A percentile compares a stretch with the other conserved stretches of the same genome.
These are phyloP conservation scores for Viola odorata DNA, from an alignment of 345 rosid genomes.

Conservation along the genomic window DNA sequence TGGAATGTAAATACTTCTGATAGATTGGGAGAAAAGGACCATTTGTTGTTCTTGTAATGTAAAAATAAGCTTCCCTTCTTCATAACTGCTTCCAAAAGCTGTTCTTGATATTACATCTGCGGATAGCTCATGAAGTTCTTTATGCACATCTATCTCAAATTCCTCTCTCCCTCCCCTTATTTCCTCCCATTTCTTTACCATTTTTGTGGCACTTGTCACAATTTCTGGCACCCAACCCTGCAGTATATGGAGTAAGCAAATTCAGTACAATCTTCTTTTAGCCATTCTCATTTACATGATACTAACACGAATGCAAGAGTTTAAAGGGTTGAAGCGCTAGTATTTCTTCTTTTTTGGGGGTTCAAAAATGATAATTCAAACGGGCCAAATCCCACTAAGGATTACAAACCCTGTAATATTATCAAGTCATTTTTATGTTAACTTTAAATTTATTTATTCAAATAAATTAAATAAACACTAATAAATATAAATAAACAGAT, in stretches of 20 bases:
- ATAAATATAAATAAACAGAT: too few relatives aligned
- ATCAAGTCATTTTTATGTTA: too few relatives aligned
- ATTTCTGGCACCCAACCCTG: constrained; percentile 75
- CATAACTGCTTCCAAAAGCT: constrained; percentile 72
- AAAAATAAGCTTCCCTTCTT: constrained; percentile 72
- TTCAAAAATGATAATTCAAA: too few relatives aligned
- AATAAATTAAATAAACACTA: too few relatives aligned
- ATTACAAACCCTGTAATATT: too few relatives aligned
- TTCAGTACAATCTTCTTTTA: too few relatives aligned
- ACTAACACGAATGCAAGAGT: too few relatives aligned
- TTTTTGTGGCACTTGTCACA: constrained; percentile 36
- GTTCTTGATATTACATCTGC: constrained; percentile 74
- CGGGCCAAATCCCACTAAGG: too few relatives aligned
- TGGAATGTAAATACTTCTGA: constrained; percentile 63
- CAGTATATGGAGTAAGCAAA: not conserved
- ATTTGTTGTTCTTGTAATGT: constrained; percentile 62
- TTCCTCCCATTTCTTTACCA: constrained; percentile 68
- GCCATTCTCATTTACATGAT: too few relatives aligned
- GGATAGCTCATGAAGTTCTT: constrained; percentile 56
- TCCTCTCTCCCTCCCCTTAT: constrained; percentile 46
- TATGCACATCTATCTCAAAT: constrained; percentile 60
- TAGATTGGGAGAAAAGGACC: constrained; percentile 47
- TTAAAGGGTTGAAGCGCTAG: too few relatives aligned
- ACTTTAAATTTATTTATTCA: too few relatives aligned
- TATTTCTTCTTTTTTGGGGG: too few relatives aligned